Percentiles rank a stretch among this genome's conserved stretches.
phyloP scores from a whole-genome alignment of 2,329 filamentous ascomycete species.

The Colletotrichum sidae region DNA sequence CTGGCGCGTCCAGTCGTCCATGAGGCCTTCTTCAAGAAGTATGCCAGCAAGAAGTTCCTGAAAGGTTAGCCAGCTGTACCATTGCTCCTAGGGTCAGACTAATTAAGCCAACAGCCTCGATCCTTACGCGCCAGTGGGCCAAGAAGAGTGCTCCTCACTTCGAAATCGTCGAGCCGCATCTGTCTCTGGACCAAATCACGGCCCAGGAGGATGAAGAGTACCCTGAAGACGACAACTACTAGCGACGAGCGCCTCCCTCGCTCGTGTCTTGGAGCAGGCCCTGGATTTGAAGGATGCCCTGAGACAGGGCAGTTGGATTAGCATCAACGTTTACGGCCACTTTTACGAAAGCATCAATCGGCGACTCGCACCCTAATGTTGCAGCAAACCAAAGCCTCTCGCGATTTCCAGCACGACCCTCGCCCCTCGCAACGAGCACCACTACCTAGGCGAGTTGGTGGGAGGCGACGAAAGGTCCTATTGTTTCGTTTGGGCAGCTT shows the following conservation, averaged over 20 bases:
- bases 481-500: slow-evolving; percentile 27
- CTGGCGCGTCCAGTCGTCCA: slow-evolving; percentile 90
- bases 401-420: not conserved
- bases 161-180: slow-evolving; percentile 62
- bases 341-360: slow-evolving; percentile 50
- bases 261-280: slow-evolving; percentile 38
- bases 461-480: slow-evolving; percentile 12
- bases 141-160: slow-evolving; percentile 78
- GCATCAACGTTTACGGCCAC: slow-evolving; percentile 37
- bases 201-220: slow-evolving; percentile 40
- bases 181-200: slow-evolving; percentile 62
- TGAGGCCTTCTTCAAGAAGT: slow-evolving; percentile 99
- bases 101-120: slow-evolving; percentile 73
- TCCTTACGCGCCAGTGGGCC: slow-evolving; percentile 91
- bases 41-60: slow-evolving; percentile 98
- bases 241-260: slow-evolving; percentile 26
- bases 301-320: slow-evolving; percentile 39
- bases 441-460: slow-evolving; percentile 4
- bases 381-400: slow-evolving; percentile 10
- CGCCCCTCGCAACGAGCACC: not conserved
- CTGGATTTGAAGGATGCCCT: slow-evolving; percentile 43
- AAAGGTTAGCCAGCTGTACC: slow-evolving; percentile 77
- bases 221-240: slow-evolving; percentile 46
- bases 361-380: slow-evolving; percentile 38
- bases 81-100: slow-evolving; percentile 40